Evolutionary conservation across 2,329 filamentous ascomycete species (phyloP), one percentile per base, ranked within the genome.

Genomic region (Hortaea werneckii): DNA sequence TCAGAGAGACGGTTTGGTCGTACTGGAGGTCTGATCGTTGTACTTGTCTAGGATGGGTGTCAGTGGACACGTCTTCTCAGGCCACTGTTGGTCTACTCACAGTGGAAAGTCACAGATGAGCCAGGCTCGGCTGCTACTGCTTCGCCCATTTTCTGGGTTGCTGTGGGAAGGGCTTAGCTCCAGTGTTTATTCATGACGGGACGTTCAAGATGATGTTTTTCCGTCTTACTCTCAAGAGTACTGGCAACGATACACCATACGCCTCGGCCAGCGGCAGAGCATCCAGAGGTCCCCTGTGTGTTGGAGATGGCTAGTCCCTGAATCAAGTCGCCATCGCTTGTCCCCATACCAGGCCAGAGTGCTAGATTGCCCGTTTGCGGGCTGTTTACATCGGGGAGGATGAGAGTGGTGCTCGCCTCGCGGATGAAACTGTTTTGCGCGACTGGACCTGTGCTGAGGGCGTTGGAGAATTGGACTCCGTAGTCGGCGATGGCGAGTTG

Each of bases 301-400:
- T 20, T 20, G n/a, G 32, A 35, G n/a, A 35, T 35, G 9, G 32
- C 32, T 9, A 73, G 70, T 4, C 68, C 70, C 60, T 73, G 70
- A 47, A 74, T 68, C 55, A 74, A 51, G 46, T 73, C 66, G 26
- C 67, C 69, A n/a, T 65, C 65, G 4, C 65, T 67, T 4, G 69
- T 73, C 4, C 69, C 70, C 69, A 73, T 72, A 9, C 71, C 71
- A 11, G 72, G 67, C 71, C 70, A 73, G 12, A 74, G 60, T 5
- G 68, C 69, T 13, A 65, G 52, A 44, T 65, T 61, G 29, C 67
- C 67, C 5, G 57, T 58, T 35, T 60, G 62, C 32, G 62, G 61
- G 30, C 55, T 64, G 1, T 70, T 69, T 1, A 56, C 52, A 0
- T 62, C 54, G 4, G 70, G 70, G 4, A 72, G 59, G 11, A 68